These are phyloP conservation scores for Colletotrichum liaoningense DNA, from an alignment of 2,329 filamentous ascomycete genomes.

Conservation along the genomic window DNA sequence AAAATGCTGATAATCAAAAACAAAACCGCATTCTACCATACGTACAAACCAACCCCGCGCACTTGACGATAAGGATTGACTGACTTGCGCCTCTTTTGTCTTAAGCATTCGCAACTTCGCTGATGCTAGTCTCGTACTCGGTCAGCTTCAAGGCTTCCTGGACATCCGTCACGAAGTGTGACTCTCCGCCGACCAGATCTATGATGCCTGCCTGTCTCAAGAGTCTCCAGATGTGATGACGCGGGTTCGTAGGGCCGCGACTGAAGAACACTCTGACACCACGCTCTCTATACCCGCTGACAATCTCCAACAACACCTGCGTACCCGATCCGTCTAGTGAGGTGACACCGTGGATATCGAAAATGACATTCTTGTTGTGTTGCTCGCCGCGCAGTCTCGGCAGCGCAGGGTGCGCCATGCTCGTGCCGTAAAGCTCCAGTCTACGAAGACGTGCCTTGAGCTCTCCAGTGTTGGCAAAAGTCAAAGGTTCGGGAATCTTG, in stretches of 20 bases:
- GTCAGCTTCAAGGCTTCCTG: constrained; percentile 86
- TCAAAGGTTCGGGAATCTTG: constrained; percentile 96
- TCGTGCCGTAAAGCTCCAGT: constrained; percentile 91
- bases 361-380: constrained; percentile 91
- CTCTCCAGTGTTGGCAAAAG: constrained; percentile 96
- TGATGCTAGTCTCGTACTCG: constrained; percentile 72
- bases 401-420: constrained; percentile 84
- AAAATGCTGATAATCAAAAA: constrained; percentile 24
- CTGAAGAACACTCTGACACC: constrained; percentile 84
- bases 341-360: constrained; percentile 98
- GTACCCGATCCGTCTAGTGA: constrained; percentile 92
- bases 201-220: constrained; percentile 88
- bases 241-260: constrained; percentile 59
- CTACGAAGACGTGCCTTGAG: constrained; percentile 85
- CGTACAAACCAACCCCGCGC: neutral
- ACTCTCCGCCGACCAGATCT: constrained; percentile 80
- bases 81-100: no score
- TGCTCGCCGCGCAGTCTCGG: constrained; percentile 82
- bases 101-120: constrained; percentile 29
- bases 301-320: constrained; percentile 92
- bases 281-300: constrained; percentile 80
- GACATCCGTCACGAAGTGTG: constrained; percentile 85
- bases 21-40: constrained; percentile 19
- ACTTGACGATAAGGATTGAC: neutral
- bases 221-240: constrained; percentile 73